Evolutionary conservation across 2,329 filamentous ascomycete species (phyloP).

Genomic region (Talaromyces funiculosus): DNA sequence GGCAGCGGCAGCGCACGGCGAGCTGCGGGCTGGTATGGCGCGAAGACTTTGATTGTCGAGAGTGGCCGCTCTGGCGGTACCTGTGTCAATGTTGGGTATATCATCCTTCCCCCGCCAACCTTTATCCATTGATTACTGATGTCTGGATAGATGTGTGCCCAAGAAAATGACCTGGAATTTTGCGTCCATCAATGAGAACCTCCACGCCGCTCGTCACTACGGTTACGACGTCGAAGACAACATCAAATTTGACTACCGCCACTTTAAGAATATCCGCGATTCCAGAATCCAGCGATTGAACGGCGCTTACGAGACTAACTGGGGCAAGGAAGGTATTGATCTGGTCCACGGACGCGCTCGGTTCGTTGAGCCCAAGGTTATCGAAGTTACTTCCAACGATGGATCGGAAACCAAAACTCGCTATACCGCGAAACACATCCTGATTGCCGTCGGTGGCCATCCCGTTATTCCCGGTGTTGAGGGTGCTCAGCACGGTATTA

Average conservation of each 20-base stretch:
- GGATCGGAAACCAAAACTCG: constrained; percentile 36
- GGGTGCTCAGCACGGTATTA: constrained; percentile 47
- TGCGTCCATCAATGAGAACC: constrained; percentile 44
- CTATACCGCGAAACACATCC: constrained; percentile 44
- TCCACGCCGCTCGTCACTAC: constrained; percentile 43
- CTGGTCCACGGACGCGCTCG: constrained; percentile 45
- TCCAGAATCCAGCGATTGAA: constrained; percentile 43
- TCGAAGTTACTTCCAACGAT: constrained; percentile 38
- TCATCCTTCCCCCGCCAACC: constrained; percentile 1
- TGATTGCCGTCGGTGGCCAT: constrained; percentile 46
- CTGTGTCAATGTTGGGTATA: constrained; percentile 52
- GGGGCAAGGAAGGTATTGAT: constrained; percentile 46
- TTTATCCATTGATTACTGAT: not conserved
- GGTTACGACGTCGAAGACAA: constrained; percentile 43
- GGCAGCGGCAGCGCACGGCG: constrained; percentile 47
- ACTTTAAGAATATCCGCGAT: constrained; percentile 46
- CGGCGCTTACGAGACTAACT: constrained; percentile 46
- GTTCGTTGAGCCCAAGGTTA: constrained; percentile 41
- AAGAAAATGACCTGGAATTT: constrained; percentile 53
- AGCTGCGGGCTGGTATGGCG: constrained; percentile 48
- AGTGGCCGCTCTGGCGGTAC: constrained; percentile 45
- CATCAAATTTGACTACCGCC: constrained; percentile 39
- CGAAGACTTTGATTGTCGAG: constrained; percentile 48
- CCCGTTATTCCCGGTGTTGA: constrained; percentile 39
- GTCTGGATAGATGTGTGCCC: constrained; percentile 41